Base-by-base conservation (phyloP, 2,329 filamentous ascomycete species). In the Cladophialophora yegresii region DNA sequence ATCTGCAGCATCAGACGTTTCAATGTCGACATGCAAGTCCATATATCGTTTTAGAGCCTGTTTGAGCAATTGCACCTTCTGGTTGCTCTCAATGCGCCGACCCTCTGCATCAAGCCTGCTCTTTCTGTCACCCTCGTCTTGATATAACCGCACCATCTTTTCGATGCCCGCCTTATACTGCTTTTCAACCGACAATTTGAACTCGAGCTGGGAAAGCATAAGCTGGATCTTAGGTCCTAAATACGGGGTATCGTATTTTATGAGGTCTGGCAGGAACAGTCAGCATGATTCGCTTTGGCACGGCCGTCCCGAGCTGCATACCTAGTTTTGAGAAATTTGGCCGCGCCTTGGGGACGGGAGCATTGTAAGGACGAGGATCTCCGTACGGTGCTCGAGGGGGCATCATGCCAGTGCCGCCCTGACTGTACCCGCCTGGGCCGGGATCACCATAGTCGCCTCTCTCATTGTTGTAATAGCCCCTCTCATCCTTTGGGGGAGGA, bases 141-240 rank as follows among this genome's bases (percentile, higher is more conserved):
- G 89, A 75, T 99, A 99, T 40, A 99, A 83, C 76, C 95, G 92
- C 54, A 97, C 91, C 95, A 99, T 98, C 82, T 99, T 99, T 79
- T 99, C 95, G 72, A 99, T 95, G 67, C 95, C 95, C 74, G 96
- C 96, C 70, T 98, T 92, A 79, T 99, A 99, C 79, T 99, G 95
- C 76, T 97, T 96, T 77, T 99, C 95, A 30, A 99, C 95, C 71
- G 95, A 96, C 67, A 99, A 85, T 81, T 99, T 99, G 82, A 99
- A 99, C 78, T 98, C 92, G 69, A 99, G 89, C 78, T 99, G 95
- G 54, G 95, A 96, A 74, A 99, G 83, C 95, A 99, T 99, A 74
- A 98, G 90, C 81, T 99, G 95, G 74, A 99, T 99, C 71, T 96
- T 92, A 66, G 95, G 93, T 36, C 95, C 95, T 67, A 99, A 88